Evolutionary conservation across 768 basidiomycete species (phyloP), one percentile per base, ranked within the genome.

Genomic region (Erythrobasidium yunnanense): DNA sequence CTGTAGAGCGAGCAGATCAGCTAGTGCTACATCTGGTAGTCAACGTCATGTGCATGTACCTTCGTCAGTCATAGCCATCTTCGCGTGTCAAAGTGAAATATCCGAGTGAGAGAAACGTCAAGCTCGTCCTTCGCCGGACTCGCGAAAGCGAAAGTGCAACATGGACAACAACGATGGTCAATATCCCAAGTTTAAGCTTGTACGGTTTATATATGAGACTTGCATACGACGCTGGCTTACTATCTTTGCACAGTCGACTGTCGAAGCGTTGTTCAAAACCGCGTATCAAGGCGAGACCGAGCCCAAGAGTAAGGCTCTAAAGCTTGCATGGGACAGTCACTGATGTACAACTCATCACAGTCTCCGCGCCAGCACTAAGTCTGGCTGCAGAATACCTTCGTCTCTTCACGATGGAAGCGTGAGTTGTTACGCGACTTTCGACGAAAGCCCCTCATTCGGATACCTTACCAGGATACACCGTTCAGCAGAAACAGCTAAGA

Each of bases 51-150:
- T 18, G 13, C 23, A 7, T 33, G 15, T 30, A 66, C 55, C 54
- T 42, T 56, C 66, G 23, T 66, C 66, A 25, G 54, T 58, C 55
- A 66, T 66, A 4, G 57, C 17, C 57, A 45, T 45, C 2, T 23
- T 47, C 20, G 29, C 11, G n/a, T n/a, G n/a, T n/a, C n/a, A n/a
- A n/a, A n/a, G n/a, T n/a, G n/a, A n/a, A n/a, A n/a, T n/a, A n/a
- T n/a, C n/a, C n/a, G n/a, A n/a, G n/a, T n/a, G n/a, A n/a, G n/a
- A n/a, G n/a, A n/a, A n/a, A n/a, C n/a, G n/a, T n/a, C n/a, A n/a
- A n/a, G n/a, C n/a, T 50, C 47, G 17, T 50, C 17, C 30, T 30
- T 32, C 4, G 27, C 11, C 54, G 33, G 54, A 55, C 33, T 55
- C 18, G 13, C 2, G n/a, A 8, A 55, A 6, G n/a, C n/a, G n/a